These are phyloP conservation scores for Emydomyces testavorans DNA, from an alignment of 2,329 filamentous ascomycete genomes.

Conservation along the genomic window DNA sequence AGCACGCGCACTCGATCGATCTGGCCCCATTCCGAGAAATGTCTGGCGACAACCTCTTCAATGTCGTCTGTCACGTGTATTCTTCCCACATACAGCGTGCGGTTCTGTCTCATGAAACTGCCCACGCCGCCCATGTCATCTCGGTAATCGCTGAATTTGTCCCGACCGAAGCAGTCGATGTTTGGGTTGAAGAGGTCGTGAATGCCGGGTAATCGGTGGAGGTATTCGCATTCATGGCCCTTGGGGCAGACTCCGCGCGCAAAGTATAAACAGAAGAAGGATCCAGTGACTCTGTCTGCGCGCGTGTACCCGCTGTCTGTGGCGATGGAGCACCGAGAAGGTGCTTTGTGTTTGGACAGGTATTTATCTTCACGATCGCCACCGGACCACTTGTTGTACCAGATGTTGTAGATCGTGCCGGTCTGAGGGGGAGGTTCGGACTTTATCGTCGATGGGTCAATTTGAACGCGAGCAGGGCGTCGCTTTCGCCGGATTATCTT, in stretches of 20 bases:
- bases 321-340: slow-evolving; percentile 75
- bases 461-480: slow-evolving; percentile 77
- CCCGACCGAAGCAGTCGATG: slow-evolving; percentile 85
- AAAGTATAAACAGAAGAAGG: slow-evolving; percentile 88
- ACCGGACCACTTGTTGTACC: slow-evolving; percentile 98
- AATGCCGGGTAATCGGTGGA: slow-evolving; percentile 75
- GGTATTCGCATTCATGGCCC: slow-evolving; percentile 84
- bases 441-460: slow-evolving; percentile 72
- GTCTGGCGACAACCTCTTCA: slow-evolving; percentile 84
- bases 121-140: slow-evolving; percentile 98
- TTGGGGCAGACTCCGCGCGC: slow-evolving; percentile 71
- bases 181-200: slow-evolving; percentile 90
- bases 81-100: slow-evolving; percentile 83
- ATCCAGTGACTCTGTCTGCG: slow-evolving; percentile 63
- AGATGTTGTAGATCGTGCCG: slow-evolving; percentile 93
- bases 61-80: slow-evolving; percentile 97
- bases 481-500: slow-evolving; percentile 88
- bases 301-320: slow-evolving; percentile 68
- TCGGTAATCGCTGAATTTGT: slow-evolving; percentile 84
- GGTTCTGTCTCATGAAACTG: slow-evolving; percentile 83
- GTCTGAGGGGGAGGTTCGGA: slow-evolving; percentile 83
- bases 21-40: slow-evolving; percentile 95
- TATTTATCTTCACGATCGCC: slow-evolving; percentile 91
- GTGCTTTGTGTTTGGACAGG: slow-evolving; percentile 67
- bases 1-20: slow-evolving; percentile 80